Base-by-base conservation (phyloP, 306 rosid genomes). In the Sindora glabra region DNA sequence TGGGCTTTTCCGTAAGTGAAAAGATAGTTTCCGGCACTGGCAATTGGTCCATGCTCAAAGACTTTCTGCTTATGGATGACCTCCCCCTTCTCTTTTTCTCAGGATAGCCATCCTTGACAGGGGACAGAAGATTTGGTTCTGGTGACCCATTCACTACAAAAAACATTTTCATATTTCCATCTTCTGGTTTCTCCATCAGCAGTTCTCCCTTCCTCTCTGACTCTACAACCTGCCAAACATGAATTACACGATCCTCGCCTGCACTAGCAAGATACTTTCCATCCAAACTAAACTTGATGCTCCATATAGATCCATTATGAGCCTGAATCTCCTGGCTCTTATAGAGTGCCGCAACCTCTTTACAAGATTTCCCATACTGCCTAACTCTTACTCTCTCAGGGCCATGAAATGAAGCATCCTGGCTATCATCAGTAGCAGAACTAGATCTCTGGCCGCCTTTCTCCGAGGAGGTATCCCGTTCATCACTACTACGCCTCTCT, bases 361-460 rank as follows among this genome's bases (percentile, higher is more conserved):
- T 94, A 52, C 81, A 80, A 1, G 94, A 74, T 42, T 94, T 94
- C 29, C 99, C 99, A 63, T 89, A 94, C 55, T 89, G 96, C 72
- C 83, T 72, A 6, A 89, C 97, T 58, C 83, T 71, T 54, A 86
- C 87, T 56, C 90, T 89, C 78, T 89, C 95, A 15, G 94, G 97
- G 12, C 94, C 89, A 53, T 89, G 99, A 71, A 86, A 86, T 0
- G 79, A 27, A 23, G 67, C 85, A 29, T 94, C 99, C 64, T 94
- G 99, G 66, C 99, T 89, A 64, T 94, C 99, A 70, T 94, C 99
- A 0, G 99, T 89, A 19, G 95, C 99, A 1, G 99, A 94, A 58
- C 99, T 94, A 2, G 97, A 94, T 78, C 99, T 64, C 50, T 95
- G 62, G 4, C 97, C 97, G 0, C 97, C 99, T 46, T 86, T 89